Evolutionary conservation across 2,329 filamentous ascomycete species (phyloP).

Genomic region (Colletotrichum horii): DNA sequence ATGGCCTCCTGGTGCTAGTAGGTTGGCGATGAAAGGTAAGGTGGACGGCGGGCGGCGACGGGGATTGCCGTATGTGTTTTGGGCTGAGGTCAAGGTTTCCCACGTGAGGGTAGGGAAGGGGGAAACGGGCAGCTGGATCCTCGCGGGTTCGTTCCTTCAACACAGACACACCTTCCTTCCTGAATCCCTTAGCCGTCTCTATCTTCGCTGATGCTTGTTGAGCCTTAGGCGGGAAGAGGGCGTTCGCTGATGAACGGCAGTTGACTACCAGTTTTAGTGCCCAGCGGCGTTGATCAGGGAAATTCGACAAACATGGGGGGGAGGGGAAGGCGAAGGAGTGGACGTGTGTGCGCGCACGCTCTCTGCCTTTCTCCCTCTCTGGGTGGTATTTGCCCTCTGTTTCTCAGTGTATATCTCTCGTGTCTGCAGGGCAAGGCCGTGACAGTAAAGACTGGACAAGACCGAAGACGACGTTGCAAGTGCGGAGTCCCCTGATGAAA

Average conservation of each 20-base stretch:
- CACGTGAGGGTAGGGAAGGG: constrained; percentile 13
- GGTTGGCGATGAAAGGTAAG: background rate
- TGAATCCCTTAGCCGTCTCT: background rate
- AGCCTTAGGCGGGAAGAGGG: background rate
- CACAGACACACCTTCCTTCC: background rate
- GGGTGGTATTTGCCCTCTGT: background rate
- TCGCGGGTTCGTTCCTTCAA: background rate
- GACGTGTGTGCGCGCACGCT: background rate
- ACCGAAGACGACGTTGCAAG: constrained; percentile 13
- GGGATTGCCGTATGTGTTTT: constrained; percentile 2
- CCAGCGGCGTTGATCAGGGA: background rate
- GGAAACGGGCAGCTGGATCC: background rate
- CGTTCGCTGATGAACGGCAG: background rate
- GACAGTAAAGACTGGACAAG: background rate
- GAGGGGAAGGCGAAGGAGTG: background rate
- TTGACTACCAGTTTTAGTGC: constrained; percentile 5
- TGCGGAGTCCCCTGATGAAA: constrained; percentile 24
- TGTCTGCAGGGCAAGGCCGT: background rate
- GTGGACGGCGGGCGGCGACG: background rate
- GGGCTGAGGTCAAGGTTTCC: background rate
- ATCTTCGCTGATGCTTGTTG: background rate
- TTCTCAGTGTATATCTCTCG: background rate
- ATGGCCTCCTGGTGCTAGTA: background rate
- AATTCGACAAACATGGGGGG: constrained; percentile 10
- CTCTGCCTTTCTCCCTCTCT: background rate